These are phyloP conservation scores for Jimgerdemannia lactiflua DNA, from an alignment of 192 early-diverging fungal genomes.

Conservation along the genomic window DNA sequence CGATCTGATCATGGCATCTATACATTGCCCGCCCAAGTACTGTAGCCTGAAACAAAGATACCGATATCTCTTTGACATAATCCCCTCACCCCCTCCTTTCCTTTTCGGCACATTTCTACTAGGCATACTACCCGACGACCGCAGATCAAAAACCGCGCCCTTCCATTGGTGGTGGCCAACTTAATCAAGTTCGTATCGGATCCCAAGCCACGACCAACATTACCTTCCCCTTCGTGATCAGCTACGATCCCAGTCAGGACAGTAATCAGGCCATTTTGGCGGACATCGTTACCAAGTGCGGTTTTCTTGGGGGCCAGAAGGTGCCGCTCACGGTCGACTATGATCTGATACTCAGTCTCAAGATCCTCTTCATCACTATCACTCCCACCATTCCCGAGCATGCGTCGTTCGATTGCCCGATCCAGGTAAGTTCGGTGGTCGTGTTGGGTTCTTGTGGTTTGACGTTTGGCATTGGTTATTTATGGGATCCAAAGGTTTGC, in stretches of 20 bases:
- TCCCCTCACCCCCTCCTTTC: no score
- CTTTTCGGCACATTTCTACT: no score
- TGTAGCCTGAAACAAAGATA: no score
- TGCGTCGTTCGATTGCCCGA: conserved; percentile 35
- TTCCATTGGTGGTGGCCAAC: conserved; percentile 42
- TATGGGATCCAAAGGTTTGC: no score
- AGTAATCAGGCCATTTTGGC: conserved; percentile 25
- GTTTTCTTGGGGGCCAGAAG: conserved; percentile 16
- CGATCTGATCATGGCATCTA: no score
- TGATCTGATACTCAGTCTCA: conserved; percentile 41
- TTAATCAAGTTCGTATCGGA: conserved; percentile 36
- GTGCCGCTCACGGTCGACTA: conserved; percentile 39
- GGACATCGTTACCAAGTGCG: conserved; percentile 41
- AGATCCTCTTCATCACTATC: conserved; percentile 41
- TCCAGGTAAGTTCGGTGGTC: conserved; percentile 18
- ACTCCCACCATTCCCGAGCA: conserved; percentile 35
- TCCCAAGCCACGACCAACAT: conserved; percentile 29
- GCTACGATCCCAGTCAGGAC: conserved; percentile 27
- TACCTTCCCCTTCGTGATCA: conserved; percentile 39
- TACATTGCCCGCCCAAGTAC: no score
- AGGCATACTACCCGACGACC: conserved; percentile 50
- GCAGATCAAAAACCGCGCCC: conserved; percentile 6
- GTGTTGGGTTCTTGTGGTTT: not conserved
- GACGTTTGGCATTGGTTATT: no score
- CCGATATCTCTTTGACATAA: no score